Evolutionary conservation across 225 moss, liverwort and hornwort species (phyloP), one percentile per base, ranked within the genome.

Genomic region (Straminergon stramineum): DNA sequence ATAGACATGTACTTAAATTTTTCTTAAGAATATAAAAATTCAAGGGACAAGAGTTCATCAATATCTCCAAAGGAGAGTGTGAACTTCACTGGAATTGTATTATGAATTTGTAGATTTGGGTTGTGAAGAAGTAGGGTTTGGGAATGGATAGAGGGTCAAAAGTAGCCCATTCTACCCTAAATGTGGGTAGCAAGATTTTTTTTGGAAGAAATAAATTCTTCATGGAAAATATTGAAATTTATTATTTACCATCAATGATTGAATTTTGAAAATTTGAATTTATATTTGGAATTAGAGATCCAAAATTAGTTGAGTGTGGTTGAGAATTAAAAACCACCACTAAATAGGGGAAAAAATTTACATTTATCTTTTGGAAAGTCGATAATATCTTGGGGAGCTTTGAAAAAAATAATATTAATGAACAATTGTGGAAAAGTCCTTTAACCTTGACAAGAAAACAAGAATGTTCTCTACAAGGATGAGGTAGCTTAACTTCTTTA

Each of bases 271-370:
- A 28, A 2, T 9, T 16, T 16, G 2, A 15, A 9, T 48, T 73
- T 48, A 31, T 48, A 48, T 9, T 45, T 31, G 1, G 2, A 48
- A 48, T 48, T 0, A 11, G 0, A 48, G 11, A 18, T 0, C 7
- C 8, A 2, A 9, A 48, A 75, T 19, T 75, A 31, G 7, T 0
- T 11, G 0, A 0, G 12, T 4, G 4, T 51, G 1, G 4, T 31
- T 51, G 7, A 51, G 0, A 51, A 32, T 11, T 2, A 48, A 39
- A 30, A 48, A 18, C 5, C 11, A 31, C 19, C 0, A 75, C 4
- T 31, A 18, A 4, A 51, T 11, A 31, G 1, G 4, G 4, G 19
- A 18, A 7, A 28, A 28, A 17, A 3, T 45, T 28, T 28, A 31
- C 30, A 18, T 18, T 48, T 75, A 17, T 18, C 6, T 31, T 71